Base-by-base conservation (phyloP, 768 basidiomycete genomes). In the Hygrocybe coccinea region DNA sequence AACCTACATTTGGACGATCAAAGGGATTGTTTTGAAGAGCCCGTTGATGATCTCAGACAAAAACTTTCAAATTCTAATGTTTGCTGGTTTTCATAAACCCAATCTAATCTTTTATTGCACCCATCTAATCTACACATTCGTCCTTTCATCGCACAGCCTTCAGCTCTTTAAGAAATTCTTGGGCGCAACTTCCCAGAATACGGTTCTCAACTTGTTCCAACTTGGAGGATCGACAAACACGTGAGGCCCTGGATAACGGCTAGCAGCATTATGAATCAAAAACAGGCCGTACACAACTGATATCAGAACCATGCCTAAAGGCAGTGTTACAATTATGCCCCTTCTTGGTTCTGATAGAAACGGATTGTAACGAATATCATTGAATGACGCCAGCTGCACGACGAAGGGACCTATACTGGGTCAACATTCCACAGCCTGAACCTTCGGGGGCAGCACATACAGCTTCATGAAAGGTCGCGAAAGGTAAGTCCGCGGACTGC, bases 211-310 rank as follows among this genome's bases (percentile, higher is more conserved):
- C 44, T 46, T 46, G 44, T 21, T 22, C 22, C 17, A 46, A 46
- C 44, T 46, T 46, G 44, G 44, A 46, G 44, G 44, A 46, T 46
- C 44, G 44, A 22, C 44, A 22, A 22, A 22, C 44, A 46, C 44
- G 44, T 46, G 44, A 46, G 38, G 19, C 38, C 5, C 10, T 15
- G 22, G 44, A 5, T 46, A 22, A 11, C 44, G 5, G 44, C 44
- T 22, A 46, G 44, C 21, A 17, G 17, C 12, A 22, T 22, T 46
- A 22, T 9, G 5, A n/a, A 22, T 41, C 19, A 4, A 14, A 41
- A 41, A 19, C 5, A 41, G 39, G 39, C 39, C 39, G 15, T 15
- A 41, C 5, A 41, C 39, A 3, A 19, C 19, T 11, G 39, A 41
- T 19, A 41, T 15, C 15, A 19, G 39, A 3, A 14, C 10, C 39